Evolutionary conservation across 2,329 filamentous ascomycete genomes (phyloP), one percentile per base, ranked within the genome.

Genomic region (Exophiala aquamarina): DNA sequence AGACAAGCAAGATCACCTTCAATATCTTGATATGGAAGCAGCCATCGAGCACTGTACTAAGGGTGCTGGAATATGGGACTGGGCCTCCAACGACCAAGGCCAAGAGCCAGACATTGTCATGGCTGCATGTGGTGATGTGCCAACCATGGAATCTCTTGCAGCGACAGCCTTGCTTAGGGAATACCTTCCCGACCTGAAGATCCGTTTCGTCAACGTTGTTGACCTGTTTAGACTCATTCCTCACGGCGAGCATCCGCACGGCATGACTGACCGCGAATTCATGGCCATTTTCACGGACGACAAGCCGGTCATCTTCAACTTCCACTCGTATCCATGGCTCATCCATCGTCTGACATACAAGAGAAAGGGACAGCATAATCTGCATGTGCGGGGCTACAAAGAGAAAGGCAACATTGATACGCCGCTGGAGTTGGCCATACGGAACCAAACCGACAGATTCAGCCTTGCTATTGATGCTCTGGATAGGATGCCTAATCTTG

Each of bases 351-450:
- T 91, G 57, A 86, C 85, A 1, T 90, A 89, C 70, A 85, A 86
- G 70, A 81, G 86, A 1, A 83, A 82, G 2, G 86, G 85, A 4
- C 80, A 77, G 64, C 64, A 74, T 36, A 82, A 87, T 66, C 67
- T 90, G 53, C 82, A 87, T 59, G 87, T 91, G n/a, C 76, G 83
- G 23, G 87, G 87, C 1, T 91, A 90, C 73, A 83, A 79, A 61
- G 86, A 91, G 72, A 90, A 91, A 76, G 87, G 87, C 37, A 91
- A 90, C 65, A 90, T 90, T 58, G 85, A 91, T 63, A 90, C 87
- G 0, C 87, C 86, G 1, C 79, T 90, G 15, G 86, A 89, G 68
- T 71, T 91, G 54, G 86, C 86, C 20, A 87, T 90, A 62, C 77
- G 86, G 50, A 91, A 91, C 68, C 76, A 84, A 60, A 87, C 86